Base-by-base conservation (phyloP, 176 grass and related monocot genomes). In the Typha latifolia region DNA sequence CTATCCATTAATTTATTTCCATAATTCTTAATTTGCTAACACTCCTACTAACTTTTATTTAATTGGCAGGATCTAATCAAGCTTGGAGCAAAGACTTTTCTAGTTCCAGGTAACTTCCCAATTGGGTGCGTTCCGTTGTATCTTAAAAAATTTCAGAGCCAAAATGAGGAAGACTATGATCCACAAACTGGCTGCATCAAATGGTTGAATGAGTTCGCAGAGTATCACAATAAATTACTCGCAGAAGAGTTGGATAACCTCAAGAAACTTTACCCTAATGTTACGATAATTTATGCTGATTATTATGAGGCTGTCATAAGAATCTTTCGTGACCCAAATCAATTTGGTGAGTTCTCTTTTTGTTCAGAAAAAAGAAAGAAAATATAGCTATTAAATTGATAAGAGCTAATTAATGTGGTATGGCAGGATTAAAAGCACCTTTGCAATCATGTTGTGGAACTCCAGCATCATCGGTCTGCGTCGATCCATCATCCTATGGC, bases 31-130 rank as follows among this genome's bases (percentile, higher is more conserved):
- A 31, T 22, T 26, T 20, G 32, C 20, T 43, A 43, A 43, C 15
- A 14, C 12, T 15, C 51, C n/a, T 69, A 14, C 12, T 12, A 49
- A 23, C 1, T 77, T 0, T 32, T 47, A 15, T 21, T 47, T 29
- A 29, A 29, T 29, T 26, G 32, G 16, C 32, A 84, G 92, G 82
- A 96, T 51, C 43, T 96, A 22, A 72, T 91, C 29, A 70, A 34
- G n/a, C 69, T 91, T 49, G 92, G 92, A 0, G 88, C 88, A 5
- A 72, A 49, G 56, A 80, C 77, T 20, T 73, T 96, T 61, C 66
- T 96, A 49, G 88, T 96, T 11, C 92, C 88, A 12, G 92, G 92
- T 66, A 91, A 84, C 73, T 68, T 91, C 51, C 88, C 88, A 3
- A 81, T 88, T 15, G 92, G 92, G 5, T 96, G 92, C 68, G 14